Percentiles rank a stretch among this genome's conserved stretches.
Conservation (phyloP, 768 basidiomycete genomes). For the Boletales sp. region DNA sequence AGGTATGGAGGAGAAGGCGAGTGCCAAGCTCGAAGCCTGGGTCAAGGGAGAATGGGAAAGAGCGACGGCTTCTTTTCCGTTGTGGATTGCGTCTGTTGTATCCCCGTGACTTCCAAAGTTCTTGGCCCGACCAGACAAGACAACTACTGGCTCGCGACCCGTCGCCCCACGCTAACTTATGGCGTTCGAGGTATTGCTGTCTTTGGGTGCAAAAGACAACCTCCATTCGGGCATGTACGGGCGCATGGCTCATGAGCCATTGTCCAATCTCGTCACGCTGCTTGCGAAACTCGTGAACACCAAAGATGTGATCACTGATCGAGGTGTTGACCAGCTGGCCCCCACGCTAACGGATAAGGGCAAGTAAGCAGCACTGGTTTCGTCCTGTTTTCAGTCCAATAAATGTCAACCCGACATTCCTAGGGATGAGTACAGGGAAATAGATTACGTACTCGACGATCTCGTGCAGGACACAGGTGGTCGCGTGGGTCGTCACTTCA, state of each 20-base stretch:
- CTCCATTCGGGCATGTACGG: slow-evolving; percentile 73
- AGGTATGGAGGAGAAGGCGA: no score
- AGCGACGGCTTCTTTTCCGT: slow-evolving; percentile 69
- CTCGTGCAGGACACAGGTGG: no score
- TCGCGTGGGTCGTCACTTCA: no score
- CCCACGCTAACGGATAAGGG: no score
- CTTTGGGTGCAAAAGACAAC: slow-evolving; percentile 83
- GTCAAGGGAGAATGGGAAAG: slow-evolving; percentile 68
- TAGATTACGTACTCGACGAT: no score
- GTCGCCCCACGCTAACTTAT: slow-evolving; percentile 74
- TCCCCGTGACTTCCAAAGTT: no score
- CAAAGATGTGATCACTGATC: no score
- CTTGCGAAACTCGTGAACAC: slow-evolving; percentile 39
- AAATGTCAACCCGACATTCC: no score
- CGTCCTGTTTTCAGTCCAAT: no score
- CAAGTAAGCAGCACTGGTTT: no score
- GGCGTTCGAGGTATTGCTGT: slow-evolving; percentile 82
- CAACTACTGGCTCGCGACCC: slow-evolving; percentile 86
- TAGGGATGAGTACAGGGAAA: no score
- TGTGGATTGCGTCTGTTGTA: slow-evolving; percentile 59
- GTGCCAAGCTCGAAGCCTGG: slow-evolving; percentile 80
- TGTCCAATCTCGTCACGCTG: slow-evolving; percentile 80
- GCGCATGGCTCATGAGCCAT: slow-evolving; percentile 66
- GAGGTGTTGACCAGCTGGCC: no score
- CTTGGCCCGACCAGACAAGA: slow-evolving; percentile 40